phyloP scores from a whole-genome alignment of 2,329 filamentous ascomycete genomes.

The Colletotrichum eremochloae region DNA sequence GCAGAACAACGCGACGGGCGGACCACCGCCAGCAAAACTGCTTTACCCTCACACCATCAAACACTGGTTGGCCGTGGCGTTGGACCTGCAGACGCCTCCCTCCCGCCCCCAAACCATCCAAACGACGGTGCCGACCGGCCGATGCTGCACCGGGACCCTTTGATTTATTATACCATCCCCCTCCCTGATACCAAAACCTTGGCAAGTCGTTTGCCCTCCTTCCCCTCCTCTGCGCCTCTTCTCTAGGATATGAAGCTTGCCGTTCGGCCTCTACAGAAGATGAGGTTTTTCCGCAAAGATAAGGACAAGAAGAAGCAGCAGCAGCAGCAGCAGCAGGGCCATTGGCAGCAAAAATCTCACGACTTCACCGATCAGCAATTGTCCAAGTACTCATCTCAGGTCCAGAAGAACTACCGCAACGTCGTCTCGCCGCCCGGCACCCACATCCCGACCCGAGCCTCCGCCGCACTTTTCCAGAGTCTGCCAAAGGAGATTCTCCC shows the following conservation, averaged over 20 bases:
- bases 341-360: conserved; percentile 26
- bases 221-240: background rate
- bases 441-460: conserved; percentile 56
- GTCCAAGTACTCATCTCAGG: conserved; percentile 38
- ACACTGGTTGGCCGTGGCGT: conserved; percentile 32
- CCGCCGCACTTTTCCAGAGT: conserved; percentile 59
- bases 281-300: conserved; percentile 40
- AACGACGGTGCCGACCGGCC: conserved; percentile 32
- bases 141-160: conserved; percentile 34
- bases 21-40: background rate
- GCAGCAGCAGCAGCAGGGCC: conserved; percentile 25
- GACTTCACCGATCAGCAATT: conserved; percentile 34
- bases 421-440: conserved; percentile 38
- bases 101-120: conserved; percentile 29
- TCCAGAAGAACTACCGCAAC: conserved; percentile 39
- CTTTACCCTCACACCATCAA: conserved; percentile 17
- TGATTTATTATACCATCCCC: conserved; percentile 36
- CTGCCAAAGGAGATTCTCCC: conserved; percentile 79
- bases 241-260: conserved; percentile 38
- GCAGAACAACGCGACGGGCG: conserved; percentile 18
- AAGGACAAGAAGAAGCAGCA: conserved; percentile 44
- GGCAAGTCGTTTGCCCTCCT: conserved; percentile 10
- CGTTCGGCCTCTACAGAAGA: conserved; percentile 40
- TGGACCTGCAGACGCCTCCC: conserved; percentile 36
- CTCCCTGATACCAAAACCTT: conserved; percentile 31